Conservation (phyloP, 306 rosid species). For the Ziziphus jujuba region DNA sequence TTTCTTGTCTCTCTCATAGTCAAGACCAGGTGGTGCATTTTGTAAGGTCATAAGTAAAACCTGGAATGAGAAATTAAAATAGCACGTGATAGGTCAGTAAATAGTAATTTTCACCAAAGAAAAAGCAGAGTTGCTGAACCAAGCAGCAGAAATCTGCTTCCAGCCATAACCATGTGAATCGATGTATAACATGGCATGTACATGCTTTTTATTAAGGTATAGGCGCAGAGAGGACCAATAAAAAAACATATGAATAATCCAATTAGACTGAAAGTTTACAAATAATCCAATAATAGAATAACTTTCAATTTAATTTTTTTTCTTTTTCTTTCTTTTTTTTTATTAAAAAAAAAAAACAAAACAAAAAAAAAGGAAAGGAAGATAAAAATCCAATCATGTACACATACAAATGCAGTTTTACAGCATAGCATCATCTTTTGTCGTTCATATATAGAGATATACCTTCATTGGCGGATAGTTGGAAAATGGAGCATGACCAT, state of each 20-base stretch:
- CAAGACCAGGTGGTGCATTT: slow-evolving; percentile 98
- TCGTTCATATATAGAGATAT: slow-evolving; percentile 16
- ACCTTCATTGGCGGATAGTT: slow-evolving; percentile 98
- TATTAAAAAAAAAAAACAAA: no score
- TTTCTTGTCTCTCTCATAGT: slow-evolving; percentile 88
- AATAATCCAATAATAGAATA: background rate
- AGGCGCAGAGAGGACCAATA: background rate
- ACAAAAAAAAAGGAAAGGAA: no score
- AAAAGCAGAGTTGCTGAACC: background rate
- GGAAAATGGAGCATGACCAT: slow-evolving; percentile 96
- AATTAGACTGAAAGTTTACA: no score
- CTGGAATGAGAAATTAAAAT: slow-evolving; percentile 42
- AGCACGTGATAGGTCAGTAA: background rate
- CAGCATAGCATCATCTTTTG: no score
- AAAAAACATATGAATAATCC: background rate
- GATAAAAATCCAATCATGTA: background rate
- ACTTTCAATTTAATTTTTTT: background rate
- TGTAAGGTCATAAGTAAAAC: slow-evolving; percentile 97
- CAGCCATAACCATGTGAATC: slow-evolving; percentile 8
- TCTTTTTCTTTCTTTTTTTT: no score
- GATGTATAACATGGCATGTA: background rate
- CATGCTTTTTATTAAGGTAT: background rate
- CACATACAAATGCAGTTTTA: background rate
- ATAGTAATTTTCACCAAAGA: background rate
- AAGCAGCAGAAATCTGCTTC: background rate